Base-by-base conservation (phyloP, 2,329 filamentous ascomycete species). In the Hansfordia pulvinata region DNA sequence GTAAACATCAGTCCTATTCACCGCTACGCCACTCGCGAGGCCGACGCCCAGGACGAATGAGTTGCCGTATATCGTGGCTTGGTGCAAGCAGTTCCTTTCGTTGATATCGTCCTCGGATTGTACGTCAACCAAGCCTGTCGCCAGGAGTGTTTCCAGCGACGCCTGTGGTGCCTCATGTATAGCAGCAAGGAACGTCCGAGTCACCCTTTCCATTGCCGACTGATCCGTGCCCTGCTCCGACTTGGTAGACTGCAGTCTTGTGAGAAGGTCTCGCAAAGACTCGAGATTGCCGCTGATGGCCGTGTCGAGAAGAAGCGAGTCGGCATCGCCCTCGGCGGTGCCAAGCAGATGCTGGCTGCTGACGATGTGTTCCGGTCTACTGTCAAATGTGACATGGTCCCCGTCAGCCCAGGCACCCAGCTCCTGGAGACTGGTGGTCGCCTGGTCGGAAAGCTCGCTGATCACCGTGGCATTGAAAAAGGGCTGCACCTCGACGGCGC, bases 381-480 rank as follows among this genome's bases (percentile, higher is more conserved):
- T 49, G 34, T 82, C 79, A 43, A 85, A 93, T 42, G 76, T 80
- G 44, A 96, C 77, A 50, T 92, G 81, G 42, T 96, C 90, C 13
- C 90, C 90, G 53, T 98, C 90, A 12, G 86, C 85, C 88, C 88
- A 96, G 19, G 88, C 90, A 28, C 88, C 88, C 24, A 96, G 73
- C 47, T 96, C 90, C 40, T 96, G 77, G 19, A 93, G 60, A 41
- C 85, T 92, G n/a, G 85, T 94, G 1, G 90, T 96, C 7, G 90
- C 90, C 56, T 93, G 85, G 40, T 98, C 90, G 4, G 90, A 94
- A 8, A 98, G 68, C 45, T 93, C 88, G 53, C 86, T 93, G 46
- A 98, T 93, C 40, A 96, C 85, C 38, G 92, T 83, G 23, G 88
- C 77, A 53, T 98, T 96, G 66, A 96, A 98, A 53, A 92, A 96